phyloP scores from a whole-genome alignment of 805 yeast genomes.

The Dipodascopsis uninucleata region DNA sequence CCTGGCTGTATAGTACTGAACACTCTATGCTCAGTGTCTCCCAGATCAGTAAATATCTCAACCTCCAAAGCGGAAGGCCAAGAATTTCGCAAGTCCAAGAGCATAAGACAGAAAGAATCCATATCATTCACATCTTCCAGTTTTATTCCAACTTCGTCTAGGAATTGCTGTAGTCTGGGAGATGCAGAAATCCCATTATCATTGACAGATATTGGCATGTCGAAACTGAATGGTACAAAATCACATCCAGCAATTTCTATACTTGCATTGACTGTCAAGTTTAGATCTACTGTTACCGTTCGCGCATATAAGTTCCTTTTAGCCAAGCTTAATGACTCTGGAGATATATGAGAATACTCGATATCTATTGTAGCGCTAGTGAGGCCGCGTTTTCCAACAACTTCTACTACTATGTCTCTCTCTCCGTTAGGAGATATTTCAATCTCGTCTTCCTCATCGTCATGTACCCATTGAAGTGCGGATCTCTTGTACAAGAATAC shows the following conservation, averaged over 20 bases:
- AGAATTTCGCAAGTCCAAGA: constrained; percentile 75
- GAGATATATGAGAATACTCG: constrained; percentile 52
- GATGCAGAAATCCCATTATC: constrained; percentile 3
- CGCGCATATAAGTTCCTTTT: constrained; percentile 44
- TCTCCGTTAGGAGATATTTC: constrained; percentile 38
- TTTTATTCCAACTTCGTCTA: constrained; percentile 14
- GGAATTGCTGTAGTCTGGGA: constrained; percentile 11
- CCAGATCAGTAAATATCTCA: constrained; percentile 20
- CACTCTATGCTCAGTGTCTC: constrained; percentile 1
- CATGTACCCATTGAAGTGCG: constrained; percentile 49
- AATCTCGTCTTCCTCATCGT: constrained; percentile 30
- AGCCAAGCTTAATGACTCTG: constrained; percentile 24
- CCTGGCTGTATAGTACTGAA: constrained; percentile 40
- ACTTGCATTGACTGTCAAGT: constrained; percentile 66
- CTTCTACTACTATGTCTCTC: constrained; percentile 51
- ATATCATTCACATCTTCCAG: constrained; percentile 37
- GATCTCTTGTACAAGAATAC: constrained; percentile 57
- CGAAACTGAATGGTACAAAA: constrained; percentile 45
- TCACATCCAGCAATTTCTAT: constrained; percentile 75
- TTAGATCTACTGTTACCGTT: constrained; percentile 62
- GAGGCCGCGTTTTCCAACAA: constrained; percentile 72
- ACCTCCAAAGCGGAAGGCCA: constrained; percentile 56
- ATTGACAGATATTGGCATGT: constrained; percentile 12
- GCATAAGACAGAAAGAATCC: constrained; percentile 57
- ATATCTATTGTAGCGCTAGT: constrained; percentile 59